These are phyloP conservation scores for Pythium chondricola DNA, from an alignment of 352 stramenopile genomes.

Conservation along the genomic window DNA sequence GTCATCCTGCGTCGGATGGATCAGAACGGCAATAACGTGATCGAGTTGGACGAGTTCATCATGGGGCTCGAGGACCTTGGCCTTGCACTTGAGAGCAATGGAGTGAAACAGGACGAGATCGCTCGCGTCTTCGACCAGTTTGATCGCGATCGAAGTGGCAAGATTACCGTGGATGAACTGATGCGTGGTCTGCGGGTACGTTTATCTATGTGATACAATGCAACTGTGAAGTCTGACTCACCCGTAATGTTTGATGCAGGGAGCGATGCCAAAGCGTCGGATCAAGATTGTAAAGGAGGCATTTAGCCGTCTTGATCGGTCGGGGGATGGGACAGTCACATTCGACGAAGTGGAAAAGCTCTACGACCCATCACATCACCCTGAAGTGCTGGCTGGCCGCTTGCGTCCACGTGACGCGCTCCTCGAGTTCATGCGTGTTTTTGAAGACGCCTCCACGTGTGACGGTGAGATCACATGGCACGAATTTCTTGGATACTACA, in stretches of 20 bases:
- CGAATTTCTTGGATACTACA: constrained; percentile 90
- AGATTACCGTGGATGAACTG: constrained; percentile 87
- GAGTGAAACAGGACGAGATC: constrained; percentile 23
- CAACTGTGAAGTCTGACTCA: not conserved
- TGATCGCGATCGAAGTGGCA: constrained; percentile 75
- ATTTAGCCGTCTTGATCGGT: constrained; percentile 70
- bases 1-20: constrained; percentile 75
- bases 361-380: constrained; percentile 79
- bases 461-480: constrained; percentile 69
- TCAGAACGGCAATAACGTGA: constrained; percentile 63
- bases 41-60: constrained; percentile 70
- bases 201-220: not conserved
- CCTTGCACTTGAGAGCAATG: constrained; percentile 9
- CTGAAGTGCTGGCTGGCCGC: constrained; percentile 64
- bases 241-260: constrained; percentile 19
- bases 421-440: constrained; percentile 79
- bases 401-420: constrained; percentile 58
- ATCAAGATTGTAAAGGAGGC: constrained; percentile 82
- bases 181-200: constrained; percentile 74
- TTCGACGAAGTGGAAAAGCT: constrained; percentile 64
- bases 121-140: constrained; percentile 65
- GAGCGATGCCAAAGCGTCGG: constrained; percentile 68
- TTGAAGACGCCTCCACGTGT: constrained; percentile 29
- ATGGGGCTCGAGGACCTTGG: constrained; percentile 47
- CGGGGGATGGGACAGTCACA: constrained; percentile 48